A percentile compares a stretch with the other conserved stretches of the same genome.
Evolutionary conservation across 2,329 filamentous ascomycete genomes (phyloP).

Genomic region (Colletotrichum ledebouriae): DNA sequence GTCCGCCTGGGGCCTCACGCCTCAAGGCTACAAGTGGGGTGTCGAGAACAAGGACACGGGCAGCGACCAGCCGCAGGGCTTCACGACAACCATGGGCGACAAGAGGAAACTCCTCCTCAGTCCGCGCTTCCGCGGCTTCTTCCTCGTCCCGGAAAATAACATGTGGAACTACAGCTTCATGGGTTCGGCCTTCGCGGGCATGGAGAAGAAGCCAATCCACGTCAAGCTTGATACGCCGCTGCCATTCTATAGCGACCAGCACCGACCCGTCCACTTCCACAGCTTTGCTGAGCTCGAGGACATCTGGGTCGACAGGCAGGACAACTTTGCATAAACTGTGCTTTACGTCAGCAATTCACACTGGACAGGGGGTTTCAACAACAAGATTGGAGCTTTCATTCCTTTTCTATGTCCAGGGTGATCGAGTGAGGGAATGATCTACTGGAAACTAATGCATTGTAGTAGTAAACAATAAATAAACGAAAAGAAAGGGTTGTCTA

Average conservation of each 20-base stretch:
- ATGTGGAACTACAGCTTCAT: constrained; percentile 99
- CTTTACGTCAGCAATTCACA: not conserved
- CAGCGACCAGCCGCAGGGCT: constrained; percentile 94
- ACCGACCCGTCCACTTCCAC: constrained; percentile 94
- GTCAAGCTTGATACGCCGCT: constrained; percentile 94
- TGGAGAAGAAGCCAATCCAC: constrained; percentile 91
- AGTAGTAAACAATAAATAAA: not conserved
- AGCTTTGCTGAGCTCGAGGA: constrained; percentile 98
- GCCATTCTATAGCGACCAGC: constrained; percentile 91
- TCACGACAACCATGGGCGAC: constrained; percentile 91
- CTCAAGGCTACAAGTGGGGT: constrained; percentile 95
- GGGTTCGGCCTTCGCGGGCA: constrained; percentile 86
- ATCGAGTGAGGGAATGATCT: too few relatives aligned
- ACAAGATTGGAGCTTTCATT: not conserved
- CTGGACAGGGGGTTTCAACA: not conserved
- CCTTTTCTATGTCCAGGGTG: not conserved
- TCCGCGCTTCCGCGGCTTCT: constrained; percentile 94
- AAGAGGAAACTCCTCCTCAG: constrained; percentile 95
- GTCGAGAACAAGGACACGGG: constrained; percentile 93
- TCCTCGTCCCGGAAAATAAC: constrained; percentile 90
- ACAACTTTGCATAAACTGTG: constrained; percentile 83
- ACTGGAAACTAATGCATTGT: not conserved
- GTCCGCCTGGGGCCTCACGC: constrained; percentile 92
- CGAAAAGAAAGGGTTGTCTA: not conserved
- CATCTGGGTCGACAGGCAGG: constrained; percentile 91